A percentile compares a stretch with the other conserved stretches of the same genome.
Evolutionary conservation across 768 basidiomycete genomes (phyloP).

Genomic region (Pseudohyphozyma bogoriensis): DNA sequence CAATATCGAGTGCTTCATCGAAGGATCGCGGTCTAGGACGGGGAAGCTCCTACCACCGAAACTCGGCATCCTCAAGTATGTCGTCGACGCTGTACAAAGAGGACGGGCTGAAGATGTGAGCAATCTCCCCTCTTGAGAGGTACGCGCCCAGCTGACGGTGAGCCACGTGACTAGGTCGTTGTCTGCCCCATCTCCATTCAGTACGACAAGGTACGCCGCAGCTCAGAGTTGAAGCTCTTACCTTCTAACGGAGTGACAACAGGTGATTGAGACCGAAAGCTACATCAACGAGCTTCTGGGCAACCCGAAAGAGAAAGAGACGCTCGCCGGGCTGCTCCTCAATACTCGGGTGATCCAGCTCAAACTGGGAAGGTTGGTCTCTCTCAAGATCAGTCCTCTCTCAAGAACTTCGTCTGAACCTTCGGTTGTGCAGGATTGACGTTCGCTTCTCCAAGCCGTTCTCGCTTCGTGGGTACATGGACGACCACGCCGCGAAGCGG

Average conservation of each 20-base stretch:
- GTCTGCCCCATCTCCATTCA: conserved; percentile 25
- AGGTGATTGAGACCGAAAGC: background rate
- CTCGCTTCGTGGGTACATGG: conserved; percentile 26
- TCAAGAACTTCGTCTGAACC: no score
- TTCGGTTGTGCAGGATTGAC: conserved; percentile 31
- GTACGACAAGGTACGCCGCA: conserved; percentile 34
- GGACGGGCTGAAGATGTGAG: conserved; percentile 11
- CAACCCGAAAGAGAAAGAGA: conserved; percentile 31
- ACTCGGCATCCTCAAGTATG: conserved; percentile 27
- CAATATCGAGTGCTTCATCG: conserved; percentile 30
- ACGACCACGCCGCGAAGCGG: conserved; percentile 14
- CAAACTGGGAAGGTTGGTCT: conserved; percentile 29
- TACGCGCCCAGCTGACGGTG: background rate
- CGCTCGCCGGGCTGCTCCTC: conserved; percentile 13
- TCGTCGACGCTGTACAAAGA: conserved; percentile 16
- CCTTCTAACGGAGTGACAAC: background rate
- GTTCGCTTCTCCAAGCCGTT: conserved; percentile 31
- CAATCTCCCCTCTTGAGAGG: background rate
- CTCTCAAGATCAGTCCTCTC: no score
- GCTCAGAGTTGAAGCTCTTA: background rate
- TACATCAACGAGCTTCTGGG: conserved; percentile 31
- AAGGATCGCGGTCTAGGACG: conserved; percentile 25
- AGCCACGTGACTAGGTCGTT: conserved; percentile 7
- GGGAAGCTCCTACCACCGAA: conserved; percentile 32
- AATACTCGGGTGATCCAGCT: conserved; percentile 26